A percentile compares a stretch with the other conserved stretches of the same genome.
phyloP scores from a whole-genome alignment of 2,329 filamentous ascomycete species.

The Ramularia collo-cygni region DNA sequence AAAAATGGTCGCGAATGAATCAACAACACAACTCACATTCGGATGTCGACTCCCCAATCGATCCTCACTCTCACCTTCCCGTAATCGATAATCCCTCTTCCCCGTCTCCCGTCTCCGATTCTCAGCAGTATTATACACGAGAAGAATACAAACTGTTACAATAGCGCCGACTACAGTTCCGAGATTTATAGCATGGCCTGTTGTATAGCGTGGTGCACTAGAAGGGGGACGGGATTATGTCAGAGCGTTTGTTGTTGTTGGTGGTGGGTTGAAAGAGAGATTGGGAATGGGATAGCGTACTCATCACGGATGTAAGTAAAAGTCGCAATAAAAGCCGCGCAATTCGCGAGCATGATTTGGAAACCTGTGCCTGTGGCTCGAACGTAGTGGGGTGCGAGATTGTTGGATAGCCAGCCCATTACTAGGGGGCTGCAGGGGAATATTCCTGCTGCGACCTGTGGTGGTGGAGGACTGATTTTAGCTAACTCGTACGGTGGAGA shows the following conservation, averaged over 20 bases:
- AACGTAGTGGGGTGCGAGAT: constrained; percentile 39
- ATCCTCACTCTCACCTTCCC: constrained; percentile 23
- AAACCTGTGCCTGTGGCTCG: constrained; percentile 37
- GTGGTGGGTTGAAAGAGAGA: background rate
- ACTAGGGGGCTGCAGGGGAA: constrained; percentile 27
- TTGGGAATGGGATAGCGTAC: background rate
- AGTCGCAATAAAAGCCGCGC: constrained; percentile 38
- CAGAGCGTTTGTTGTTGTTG: too few species aligned
- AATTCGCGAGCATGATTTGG: constrained; percentile 36
- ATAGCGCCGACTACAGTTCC: constrained; percentile 32
- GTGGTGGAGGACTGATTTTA: too few species aligned
- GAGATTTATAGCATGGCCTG: constrained; percentile 37
- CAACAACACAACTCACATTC: constrained; percentile 30
- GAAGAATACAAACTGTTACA: constrained; percentile 18
- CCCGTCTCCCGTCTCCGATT: constrained; percentile 4
- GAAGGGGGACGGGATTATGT: too few species aligned
- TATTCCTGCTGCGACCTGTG: constrained; percentile 22
- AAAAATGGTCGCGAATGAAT: too few species aligned
- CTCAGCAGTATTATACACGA: constrained; percentile 5
- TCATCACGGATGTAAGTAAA: constrained; percentile 39
- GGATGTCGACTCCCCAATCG: constrained; percentile 38
- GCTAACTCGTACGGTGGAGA: too few species aligned
- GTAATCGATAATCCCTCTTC: constrained; percentile 27
- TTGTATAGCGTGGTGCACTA: constrained; percentile 32
- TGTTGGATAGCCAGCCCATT: constrained; percentile 37